Evolutionary conservation across 1,139 yeast genomes (phyloP).

Genomic region (Hyphopichia pseudoburtonii): DNA sequence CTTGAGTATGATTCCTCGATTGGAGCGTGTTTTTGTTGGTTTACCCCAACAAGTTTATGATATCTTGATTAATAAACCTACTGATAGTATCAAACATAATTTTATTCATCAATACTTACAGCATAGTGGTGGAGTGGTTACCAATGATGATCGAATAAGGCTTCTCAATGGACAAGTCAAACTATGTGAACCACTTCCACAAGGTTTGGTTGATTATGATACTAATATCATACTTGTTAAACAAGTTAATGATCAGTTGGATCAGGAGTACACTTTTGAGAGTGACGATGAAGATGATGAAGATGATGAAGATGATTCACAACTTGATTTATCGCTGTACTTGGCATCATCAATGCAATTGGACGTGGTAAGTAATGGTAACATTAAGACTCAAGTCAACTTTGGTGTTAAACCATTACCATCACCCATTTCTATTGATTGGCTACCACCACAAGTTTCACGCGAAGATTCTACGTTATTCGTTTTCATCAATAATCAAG

Average conservation of each 20-base stretch:
- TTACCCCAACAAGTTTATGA: slow-evolving; percentile 48
- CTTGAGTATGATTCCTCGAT: slow-evolving; percentile 24
- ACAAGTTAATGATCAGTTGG: slow-evolving; percentile 17
- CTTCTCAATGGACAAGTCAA: slow-evolving; percentile 51
- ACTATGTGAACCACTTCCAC: slow-evolving; percentile 72
- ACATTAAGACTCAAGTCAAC: neutral
- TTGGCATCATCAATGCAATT: slow-evolving; percentile 32
- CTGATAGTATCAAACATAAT: slow-evolving; percentile 26
- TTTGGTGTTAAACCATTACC: slow-evolving; percentile 32
- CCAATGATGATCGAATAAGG: slow-evolving; percentile 34
- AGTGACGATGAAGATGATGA: slow-evolving; percentile 7
- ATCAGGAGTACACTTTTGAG: slow-evolving; percentile 3
- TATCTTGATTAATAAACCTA: slow-evolving; percentile 29
- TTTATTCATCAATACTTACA: slow-evolving; percentile 26
- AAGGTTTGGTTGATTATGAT: slow-evolving; percentile 49
- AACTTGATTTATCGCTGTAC: slow-evolving; percentile 38
- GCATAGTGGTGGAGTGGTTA: slow-evolving; percentile 33
- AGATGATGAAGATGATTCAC: slow-evolving; percentile 11
- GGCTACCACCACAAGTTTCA: slow-evolving; percentile 28
- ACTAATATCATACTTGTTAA: slow-evolving; percentile 58
- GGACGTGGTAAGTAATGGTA: slow-evolving; percentile 8
- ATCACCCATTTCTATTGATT: slow-evolving; percentile 24
- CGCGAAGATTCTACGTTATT: slow-evolving; percentile 46
- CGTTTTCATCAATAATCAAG: slow-evolving; percentile 53
- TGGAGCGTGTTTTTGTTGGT: slow-evolving; percentile 35